phyloP scores from a whole-genome alignment of 2,329 filamentous ascomycete species.

The Verruconis gallopava region DNA sequence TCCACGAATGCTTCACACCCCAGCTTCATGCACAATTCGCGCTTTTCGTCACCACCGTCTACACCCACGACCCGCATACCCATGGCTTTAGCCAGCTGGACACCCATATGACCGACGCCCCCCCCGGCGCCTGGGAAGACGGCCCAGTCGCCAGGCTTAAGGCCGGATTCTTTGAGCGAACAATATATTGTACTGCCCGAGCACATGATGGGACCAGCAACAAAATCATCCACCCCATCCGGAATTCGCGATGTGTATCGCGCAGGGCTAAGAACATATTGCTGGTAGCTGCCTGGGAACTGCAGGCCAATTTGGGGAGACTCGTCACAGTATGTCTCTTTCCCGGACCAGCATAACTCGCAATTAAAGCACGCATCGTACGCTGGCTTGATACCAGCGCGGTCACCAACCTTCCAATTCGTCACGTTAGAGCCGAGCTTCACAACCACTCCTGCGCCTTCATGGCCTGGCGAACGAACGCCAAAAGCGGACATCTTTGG shows the following conservation, averaged over 20 bases:
- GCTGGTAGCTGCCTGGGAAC: slow-evolving; percentile 39
- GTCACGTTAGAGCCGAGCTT: slow-evolving; percentile 41
- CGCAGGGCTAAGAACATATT: slow-evolving; percentile 45
- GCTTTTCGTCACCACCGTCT: slow-evolving; percentile 24
- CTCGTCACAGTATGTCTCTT: slow-evolving; percentile 40
- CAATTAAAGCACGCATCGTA: slow-evolving; percentile 40
- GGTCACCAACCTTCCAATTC: slow-evolving; percentile 37
- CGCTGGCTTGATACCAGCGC: slow-evolving; percentile 40
- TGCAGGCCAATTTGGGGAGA: slow-evolving; percentile 34
- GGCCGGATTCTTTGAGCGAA: slow-evolving; percentile 37
- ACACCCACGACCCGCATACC: slow-evolving; percentile 24
- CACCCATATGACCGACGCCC: slow-evolving; percentile 45
- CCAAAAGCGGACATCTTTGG: slow-evolving; percentile 27
- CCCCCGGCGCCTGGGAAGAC: slow-evolving; percentile 43
- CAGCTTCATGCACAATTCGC: slow-evolving; percentile 19
- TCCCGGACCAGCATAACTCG: slow-evolving; percentile 36
- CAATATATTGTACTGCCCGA: slow-evolving; percentile 45
- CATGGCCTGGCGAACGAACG: slow-evolving; percentile 38
- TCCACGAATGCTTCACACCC: slow-evolving; percentile 27
- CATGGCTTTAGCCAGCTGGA: slow-evolving; percentile 33
- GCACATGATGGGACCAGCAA: slow-evolving; percentile 45
- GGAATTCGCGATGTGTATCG: slow-evolving; percentile 43
- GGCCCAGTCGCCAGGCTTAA: slow-evolving; percentile 41
- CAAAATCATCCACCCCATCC: slow-evolving; percentile 39
- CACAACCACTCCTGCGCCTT: slow-evolving; percentile 44